Evolutionary conservation across 768 basidiomycete species (phyloP).

Genomic region (Clitopilus passeckerianus): DNA sequence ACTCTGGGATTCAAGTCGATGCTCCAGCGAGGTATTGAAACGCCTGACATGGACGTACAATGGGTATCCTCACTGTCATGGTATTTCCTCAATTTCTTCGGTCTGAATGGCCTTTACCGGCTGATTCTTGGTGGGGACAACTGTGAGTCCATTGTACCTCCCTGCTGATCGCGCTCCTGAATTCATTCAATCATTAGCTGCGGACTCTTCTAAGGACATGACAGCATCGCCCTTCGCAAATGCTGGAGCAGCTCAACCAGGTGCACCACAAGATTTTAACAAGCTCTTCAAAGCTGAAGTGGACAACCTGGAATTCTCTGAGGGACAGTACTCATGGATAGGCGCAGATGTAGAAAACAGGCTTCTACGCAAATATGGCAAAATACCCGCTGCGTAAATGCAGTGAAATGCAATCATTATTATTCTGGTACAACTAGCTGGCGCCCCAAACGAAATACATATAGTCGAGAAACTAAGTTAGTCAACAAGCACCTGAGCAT

Average conservation of each 20-base stretch:
- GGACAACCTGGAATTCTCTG: constrained; percentile 90
- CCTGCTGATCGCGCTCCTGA: neutral
- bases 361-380: constrained; percentile 75
- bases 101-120: constrained; percentile 91
- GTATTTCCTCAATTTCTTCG: constrained; percentile 99
- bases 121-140: constrained; percentile 90
- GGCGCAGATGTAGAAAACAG: constrained; percentile 77
- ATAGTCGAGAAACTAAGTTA: neutral
- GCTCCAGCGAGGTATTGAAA: constrained; percentile 94
- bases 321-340: constrained; percentile 81
- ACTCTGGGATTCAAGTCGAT: constrained; percentile 97
- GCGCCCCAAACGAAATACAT: neutral
- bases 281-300: constrained; percentile 90
- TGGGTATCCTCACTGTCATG: constrained; percentile 99
- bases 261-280: constrained; percentile 75
- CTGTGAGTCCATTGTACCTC: constrained; percentile 42
- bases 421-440: neutral
- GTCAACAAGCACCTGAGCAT: neutral
- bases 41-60: constrained; percentile 94
- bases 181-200: constrained; percentile 42
- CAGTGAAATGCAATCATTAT: constrained; percentile 7
- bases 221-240: constrained; percentile 63
- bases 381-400: constrained; percentile 31
- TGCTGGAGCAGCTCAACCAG: constrained; percentile 39
- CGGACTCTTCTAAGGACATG: constrained; percentile 76